Base-by-base conservation (phyloP, 192 early-diverging fungal genomes). In the Gamsiella multidivaricata region DNA sequence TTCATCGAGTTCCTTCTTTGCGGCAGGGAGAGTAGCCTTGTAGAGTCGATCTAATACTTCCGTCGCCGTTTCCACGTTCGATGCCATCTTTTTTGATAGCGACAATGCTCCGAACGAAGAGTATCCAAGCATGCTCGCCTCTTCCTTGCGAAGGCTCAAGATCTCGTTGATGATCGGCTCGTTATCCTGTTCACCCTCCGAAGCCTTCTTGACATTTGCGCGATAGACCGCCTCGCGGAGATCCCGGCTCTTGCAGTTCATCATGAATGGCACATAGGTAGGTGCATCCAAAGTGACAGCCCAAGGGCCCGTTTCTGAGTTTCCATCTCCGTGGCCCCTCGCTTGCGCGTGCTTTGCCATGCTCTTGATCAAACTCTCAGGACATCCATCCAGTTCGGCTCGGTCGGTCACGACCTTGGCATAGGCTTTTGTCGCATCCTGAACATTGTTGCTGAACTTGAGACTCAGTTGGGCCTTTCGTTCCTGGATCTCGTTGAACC, bases 351-450 rank as follows among this genome's bases (percentile, higher is more conserved):
- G 73, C 23, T 79, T 78, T 12, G 86, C 70, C 57, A 89, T 61
- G 2, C 70, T 58, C 33, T 71, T 62, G 22, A 86, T 57, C 60
- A 89, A 63, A 8, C 68, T 60, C 11, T 79, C 62, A 0, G 84
- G 82, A 39, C 85, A 85, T 14, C 88, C 88, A 2, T 66, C 56
- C 60, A 89, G 63, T 2, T 83, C 80, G 1, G 55, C 25, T 14
- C 57, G 54, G 17, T 89, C 76, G 0, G 39, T 68, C 0, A 89
- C 71, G 0, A 87, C 51, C 37, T 84, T 50, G 22, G 70, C 71
- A 69, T 81, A 89, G 15, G 81, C 79, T 36, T 87, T 87, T 26
- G 88, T 87, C 8, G 86, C 84, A 65, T 89, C 88, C 58, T 84
- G 73, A 0, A 85, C 71, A 54, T 89, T 81, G 54, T 89, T 87